phyloP scores from a whole-genome alignment of 768 basidiomycete genomes.

The Collybia nuda region DNA sequence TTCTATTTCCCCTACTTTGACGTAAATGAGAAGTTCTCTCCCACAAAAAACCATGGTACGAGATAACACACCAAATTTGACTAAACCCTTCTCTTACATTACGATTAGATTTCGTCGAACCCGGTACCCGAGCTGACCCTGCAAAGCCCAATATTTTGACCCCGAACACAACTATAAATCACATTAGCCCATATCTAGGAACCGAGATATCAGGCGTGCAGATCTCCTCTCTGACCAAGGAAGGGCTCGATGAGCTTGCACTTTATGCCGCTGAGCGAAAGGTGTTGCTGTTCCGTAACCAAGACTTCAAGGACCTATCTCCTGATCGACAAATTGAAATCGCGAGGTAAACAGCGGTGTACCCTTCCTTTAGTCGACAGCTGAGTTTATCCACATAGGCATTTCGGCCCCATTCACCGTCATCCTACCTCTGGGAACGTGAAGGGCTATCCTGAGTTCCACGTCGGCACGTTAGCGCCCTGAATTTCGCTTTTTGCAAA shows the following conservation, averaged over 20 bases:
- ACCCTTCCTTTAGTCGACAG: slow-evolving; percentile 16
- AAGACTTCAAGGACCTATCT: slow-evolving; percentile 60
- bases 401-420: slow-evolving; percentile 46
- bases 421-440: slow-evolving; percentile 52
- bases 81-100: no score
- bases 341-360: slow-evolving; percentile 49
- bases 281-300: slow-evolving; percentile 56
- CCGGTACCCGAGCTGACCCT: no score
- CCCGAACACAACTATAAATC: slow-evolving; percentile 30
- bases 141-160: slow-evolving; percentile 51
- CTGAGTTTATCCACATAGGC: slow-evolving; percentile 19
- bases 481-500: no score
- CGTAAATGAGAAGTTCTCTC: slow-evolving; percentile 49
- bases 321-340: slow-evolving; percentile 43
- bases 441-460: slow-evolving; percentile 58
- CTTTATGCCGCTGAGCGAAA: slow-evolving; percentile 52
- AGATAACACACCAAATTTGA: no score
- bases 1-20: slow-evolving; percentile 50
- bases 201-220: slow-evolving; percentile 52
- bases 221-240: slow-evolving; percentile 48
- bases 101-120: no score
- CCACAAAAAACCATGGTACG: slow-evolving; percentile 45
- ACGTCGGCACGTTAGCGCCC: slow-evolving; percentile 30
- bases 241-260: slow-evolving; percentile 54
- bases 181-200: slow-evolving; percentile 52